A percentile compares a stretch with the other conserved stretches of the same genome.
Evolutionary conservation across 1,284 basidiomycete genomes (phyloP).

Genomic region (Leccinum griseonigrum): DNA sequence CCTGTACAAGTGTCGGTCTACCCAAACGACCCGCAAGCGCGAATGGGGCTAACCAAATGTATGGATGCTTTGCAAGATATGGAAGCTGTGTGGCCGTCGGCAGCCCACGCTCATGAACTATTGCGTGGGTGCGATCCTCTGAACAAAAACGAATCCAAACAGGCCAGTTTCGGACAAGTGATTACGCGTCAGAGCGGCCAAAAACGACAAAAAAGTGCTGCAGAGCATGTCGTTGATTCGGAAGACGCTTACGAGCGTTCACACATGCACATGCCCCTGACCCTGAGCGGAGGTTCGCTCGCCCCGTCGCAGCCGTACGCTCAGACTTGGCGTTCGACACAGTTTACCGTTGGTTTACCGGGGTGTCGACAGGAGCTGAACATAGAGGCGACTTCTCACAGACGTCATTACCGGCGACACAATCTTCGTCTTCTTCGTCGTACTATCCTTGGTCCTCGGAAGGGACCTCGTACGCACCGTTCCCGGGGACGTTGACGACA

Average conservation of each 20-base stretch:
- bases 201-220: conserved; percentile 35
- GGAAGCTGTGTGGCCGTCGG: conserved; percentile 75
- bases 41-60: conserved; percentile 61
- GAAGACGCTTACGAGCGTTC: conserved; percentile 34
- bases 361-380: conserved; percentile 14
- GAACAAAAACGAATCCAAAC: conserved; percentile 27
- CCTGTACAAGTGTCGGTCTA: conserved; percentile 48
- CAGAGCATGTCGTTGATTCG: conserved; percentile 33
- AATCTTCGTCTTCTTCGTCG: conserved; percentile 24
- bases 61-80: conserved; percentile 70
- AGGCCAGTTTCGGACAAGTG: conserved; percentile 12
- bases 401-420: conserved; percentile 5
- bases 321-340: conserved; percentile 31
- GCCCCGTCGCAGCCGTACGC: conserved; percentile 22
- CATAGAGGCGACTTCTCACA: conserved; percentile 15
- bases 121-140: conserved; percentile 62
- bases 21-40: conserved; percentile 66
- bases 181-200: conserved; percentile 37
- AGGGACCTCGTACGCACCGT: conserved; percentile 34
- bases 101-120: conserved; percentile 70
- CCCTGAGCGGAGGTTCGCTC: conserved; percentile 5
- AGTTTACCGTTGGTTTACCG: conserved; percentile 5
- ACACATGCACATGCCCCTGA: conserved; percentile 17
- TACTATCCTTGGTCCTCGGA: conserved; percentile 54
- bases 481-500: conserved; percentile 48